Evolutionary conservation across 768 basidiomycete genomes (phyloP), one percentile per base, ranked within the genome.

Genomic region (Artomyces pyxidatus): DNA sequence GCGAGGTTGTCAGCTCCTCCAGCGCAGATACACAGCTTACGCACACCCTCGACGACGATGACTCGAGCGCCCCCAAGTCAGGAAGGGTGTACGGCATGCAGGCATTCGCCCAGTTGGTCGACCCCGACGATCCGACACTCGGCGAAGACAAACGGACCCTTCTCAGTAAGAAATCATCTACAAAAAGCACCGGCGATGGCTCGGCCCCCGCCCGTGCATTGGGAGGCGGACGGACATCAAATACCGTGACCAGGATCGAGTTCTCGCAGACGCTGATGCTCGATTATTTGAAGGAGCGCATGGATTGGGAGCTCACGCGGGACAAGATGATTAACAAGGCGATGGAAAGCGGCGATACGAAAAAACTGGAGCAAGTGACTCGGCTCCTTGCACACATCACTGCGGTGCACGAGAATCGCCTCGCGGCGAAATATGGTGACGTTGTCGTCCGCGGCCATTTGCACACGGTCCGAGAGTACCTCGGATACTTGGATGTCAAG

Each of bases 401-500:
- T 3, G 49, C 55, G 10, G 61, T 60, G 10, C 58, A 58, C 7
- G 56, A 64, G 27, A 49, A 56, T 2, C 63, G 62, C 41, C 51
- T 64, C 6, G 58, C 63, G 0, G 39, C 63, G 10, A 64, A 64
- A 42, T 58, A 64, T 45, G 45, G 55, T 16, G 63, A 64, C 21
- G 60, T 61, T 3, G 63, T 64, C 22, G 60, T 64, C 21, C 63
- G 61, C 43, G 63, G 63, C 6, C 62, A 57, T 48, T 59, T 58
- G 10, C 63, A 64, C 44, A 53, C 48, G 21, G 55, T 64, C 37
- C 57, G 61, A 10, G 54, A 59, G 46, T 64, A 62, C 45, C 48
- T 64, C 35, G 60, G 63, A 9, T 64, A 61, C 61, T 43, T 37
- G 4, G 50, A 16, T 8, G 11, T 42, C 19, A 27, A 21, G 25